A percentile compares a stretch with the other conserved stretches of the same genome.
Conservation (phyloP, 1,139 yeast genomes). For the Zygosaccharomyces pseudobailii region DNA sequence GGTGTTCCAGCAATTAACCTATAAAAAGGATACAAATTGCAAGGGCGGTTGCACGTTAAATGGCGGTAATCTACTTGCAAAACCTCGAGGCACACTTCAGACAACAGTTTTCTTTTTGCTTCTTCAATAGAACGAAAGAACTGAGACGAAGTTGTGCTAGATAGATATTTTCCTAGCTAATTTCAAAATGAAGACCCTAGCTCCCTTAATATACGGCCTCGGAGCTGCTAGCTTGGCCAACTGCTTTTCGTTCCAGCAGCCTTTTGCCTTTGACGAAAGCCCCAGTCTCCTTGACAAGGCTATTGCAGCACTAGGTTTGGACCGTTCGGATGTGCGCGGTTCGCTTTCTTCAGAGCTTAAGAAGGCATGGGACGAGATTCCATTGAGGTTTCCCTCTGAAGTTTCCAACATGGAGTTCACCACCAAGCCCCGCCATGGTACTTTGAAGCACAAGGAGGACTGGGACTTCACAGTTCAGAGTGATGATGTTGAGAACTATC, state of each 20-base stretch:
- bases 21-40: background rate
- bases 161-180: background rate
- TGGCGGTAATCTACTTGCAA: background rate
- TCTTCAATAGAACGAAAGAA: background rate
- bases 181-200: conserved; percentile 2
- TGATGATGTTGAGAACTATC: conserved; percentile 47
- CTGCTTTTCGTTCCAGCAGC: conserved; percentile 33
- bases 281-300: conserved; percentile 33
- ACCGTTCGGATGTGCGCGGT: conserved; percentile 36
- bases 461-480: conserved; percentile 55
- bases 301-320: conserved; percentile 42
- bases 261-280: conserved; percentile 21
- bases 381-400: conserved; percentile 51
- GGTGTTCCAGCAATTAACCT: background rate
- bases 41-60: background rate
- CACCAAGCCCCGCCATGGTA: conserved; percentile 44
- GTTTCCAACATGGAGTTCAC: conserved; percentile 45
- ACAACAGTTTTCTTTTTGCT: background rate
- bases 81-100: background rate
- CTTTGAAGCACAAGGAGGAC: conserved; percentile 28
- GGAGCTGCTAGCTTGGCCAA: conserved; percentile 16
- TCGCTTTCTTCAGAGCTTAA: conserved; percentile 47
- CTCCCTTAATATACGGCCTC: conserved; percentile 7
- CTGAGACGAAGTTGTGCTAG: background rate
- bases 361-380: conserved; percentile 57